Conservation (phyloP, 495 filamentous ascomycete species). For the Glonium stellatum region DNA sequence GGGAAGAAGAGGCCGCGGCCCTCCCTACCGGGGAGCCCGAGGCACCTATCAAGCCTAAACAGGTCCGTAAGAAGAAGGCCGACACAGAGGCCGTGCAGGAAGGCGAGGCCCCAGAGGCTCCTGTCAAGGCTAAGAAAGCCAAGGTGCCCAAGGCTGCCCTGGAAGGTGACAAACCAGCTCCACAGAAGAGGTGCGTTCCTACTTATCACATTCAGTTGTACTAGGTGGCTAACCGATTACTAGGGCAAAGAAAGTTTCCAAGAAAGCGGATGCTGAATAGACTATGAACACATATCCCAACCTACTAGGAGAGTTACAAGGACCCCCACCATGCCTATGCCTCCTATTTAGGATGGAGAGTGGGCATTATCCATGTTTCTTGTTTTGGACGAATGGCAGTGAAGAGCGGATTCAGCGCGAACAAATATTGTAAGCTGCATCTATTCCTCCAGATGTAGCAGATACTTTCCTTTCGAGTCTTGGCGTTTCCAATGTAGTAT, state of each 20-base stretch:
- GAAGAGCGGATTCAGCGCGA: not conserved
- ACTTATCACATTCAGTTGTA: not conserved
- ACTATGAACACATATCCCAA: not conserved
- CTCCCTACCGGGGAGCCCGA: not conserved
- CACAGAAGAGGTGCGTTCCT: conserved; percentile 19
- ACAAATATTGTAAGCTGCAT: not conserved
- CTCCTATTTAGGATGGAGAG: not conserved
- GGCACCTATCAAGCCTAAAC: conserved; percentile 3
- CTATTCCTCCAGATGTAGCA: not conserved
- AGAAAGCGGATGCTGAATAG: conserved; percentile 28
- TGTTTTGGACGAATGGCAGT: not conserved
- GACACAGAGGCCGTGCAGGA: not conserved
- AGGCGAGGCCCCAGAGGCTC: not conserved
- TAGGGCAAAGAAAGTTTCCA: conserved; percentile 19
- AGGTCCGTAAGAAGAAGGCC: conserved; percentile 6
- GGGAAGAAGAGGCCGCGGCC: not conserved
- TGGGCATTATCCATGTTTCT: not conserved
- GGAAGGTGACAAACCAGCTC: conserved; percentile 12
- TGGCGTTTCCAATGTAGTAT: conserved; percentile 4
- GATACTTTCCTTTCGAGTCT: not conserved
- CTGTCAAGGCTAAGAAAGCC: conserved; percentile 14
- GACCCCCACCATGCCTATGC: too few relatives aligned
- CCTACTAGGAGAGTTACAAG: not conserved
- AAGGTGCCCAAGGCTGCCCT: conserved; percentile 9
- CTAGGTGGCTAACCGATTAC: conserved; percentile 4